phyloP scores from a whole-genome alignment of 2,329 filamentous ascomycete species.

The Ophiostoma quercus region DNA sequence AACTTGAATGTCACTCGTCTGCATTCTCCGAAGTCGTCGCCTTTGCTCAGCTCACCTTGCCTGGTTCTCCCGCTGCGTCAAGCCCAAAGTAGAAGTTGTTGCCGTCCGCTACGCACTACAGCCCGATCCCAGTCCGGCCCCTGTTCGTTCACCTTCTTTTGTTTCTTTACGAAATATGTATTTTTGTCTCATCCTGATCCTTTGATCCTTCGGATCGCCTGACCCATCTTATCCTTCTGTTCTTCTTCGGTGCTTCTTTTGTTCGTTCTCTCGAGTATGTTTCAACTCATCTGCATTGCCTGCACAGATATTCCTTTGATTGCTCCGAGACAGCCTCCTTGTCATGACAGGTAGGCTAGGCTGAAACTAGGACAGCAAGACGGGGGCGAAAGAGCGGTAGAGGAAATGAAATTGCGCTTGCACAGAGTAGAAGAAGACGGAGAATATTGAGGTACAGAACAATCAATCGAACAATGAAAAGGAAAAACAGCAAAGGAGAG shows the following conservation, averaged over 20 bases:
- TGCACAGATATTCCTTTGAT: neutral
- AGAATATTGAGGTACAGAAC: neutral
- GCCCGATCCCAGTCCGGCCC: constrained; percentile 3
- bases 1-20: neutral
- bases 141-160: neutral
- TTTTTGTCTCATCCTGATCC: neutral
- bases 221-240: neutral
- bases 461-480: neutral
- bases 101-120: constrained; percentile 1
- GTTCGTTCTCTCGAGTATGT: neutral
- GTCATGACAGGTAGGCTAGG: neutral
- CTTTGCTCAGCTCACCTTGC: neutral
- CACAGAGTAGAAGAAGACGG: neutral
- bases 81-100: constrained; percentile 2
- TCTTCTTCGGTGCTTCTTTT: neutral
- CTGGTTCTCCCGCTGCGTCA: neutral
- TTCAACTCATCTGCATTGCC: neutral
- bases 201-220: neutral
- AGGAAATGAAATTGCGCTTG: neutral
- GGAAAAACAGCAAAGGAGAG: neutral
- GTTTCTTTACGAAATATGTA: neutral
- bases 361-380: neutral
- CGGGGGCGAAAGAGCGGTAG: neutral
- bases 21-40: neutral
- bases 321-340: constrained; percentile 9